Conservation (phyloP, 306 rosid species). For the Ziziphus jujuba region DNA sequence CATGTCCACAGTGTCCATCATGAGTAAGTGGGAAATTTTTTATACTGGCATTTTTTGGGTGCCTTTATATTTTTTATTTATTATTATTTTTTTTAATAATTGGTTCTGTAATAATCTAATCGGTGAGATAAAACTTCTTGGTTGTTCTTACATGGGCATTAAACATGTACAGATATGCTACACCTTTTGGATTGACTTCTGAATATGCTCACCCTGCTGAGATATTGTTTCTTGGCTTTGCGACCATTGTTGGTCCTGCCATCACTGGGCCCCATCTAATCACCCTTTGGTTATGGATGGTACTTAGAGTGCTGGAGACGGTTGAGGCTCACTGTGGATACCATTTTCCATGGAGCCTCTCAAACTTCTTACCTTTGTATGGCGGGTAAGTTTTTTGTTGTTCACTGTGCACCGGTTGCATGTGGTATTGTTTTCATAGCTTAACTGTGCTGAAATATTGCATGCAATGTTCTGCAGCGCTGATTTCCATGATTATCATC, state of each 20-base stretch:
- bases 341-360: constrained; percentile 93
- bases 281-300: constrained; percentile 96
- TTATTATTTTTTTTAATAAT: constrained; percentile 10
- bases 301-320: constrained; percentile 87
- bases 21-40: constrained; percentile 74
- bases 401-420: constrained; percentile 1
- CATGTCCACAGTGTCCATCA: constrained; percentile 96
- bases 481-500: constrained; percentile 97
- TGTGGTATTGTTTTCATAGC: not conserved
- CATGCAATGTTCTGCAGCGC: constrained; percentile 49
- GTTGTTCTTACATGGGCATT: constrained; percentile 18
- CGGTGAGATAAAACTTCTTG: constrained; percentile 10
- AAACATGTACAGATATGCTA: constrained; percentile 67
- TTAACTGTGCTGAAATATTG: constrained; percentile 30
- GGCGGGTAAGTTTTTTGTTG: constrained; percentile 69
- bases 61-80: not conserved
- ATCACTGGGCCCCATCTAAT: constrained; percentile 93
- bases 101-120: constrained; percentile 19
- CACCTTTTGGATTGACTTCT: constrained; percentile 93
- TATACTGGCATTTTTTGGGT: constrained; percentile 1
- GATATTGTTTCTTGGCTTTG: constrained; percentile 96
- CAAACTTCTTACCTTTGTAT: constrained; percentile 85
- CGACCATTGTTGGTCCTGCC: constrained; percentile 93
- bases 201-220: constrained; percentile 99
- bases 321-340: constrained; percentile 97